Conservation (phyloP, 768 basidiomycete species). For the Crucibulum laeve region DNA sequence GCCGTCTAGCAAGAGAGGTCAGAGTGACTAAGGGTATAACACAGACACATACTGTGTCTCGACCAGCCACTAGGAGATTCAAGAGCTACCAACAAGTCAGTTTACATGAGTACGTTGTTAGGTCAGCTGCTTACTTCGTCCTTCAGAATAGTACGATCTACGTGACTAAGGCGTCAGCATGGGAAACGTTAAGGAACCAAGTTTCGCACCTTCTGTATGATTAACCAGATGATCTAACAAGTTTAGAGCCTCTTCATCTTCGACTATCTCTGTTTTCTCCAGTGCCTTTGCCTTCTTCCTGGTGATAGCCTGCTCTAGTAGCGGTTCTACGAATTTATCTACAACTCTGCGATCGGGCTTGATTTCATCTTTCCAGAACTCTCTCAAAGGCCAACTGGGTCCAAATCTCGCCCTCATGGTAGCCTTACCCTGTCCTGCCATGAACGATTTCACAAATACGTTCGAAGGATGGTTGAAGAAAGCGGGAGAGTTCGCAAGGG, state of each 20-base stretch:
- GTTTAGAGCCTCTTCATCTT: conserved; percentile 30
- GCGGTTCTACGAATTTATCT: conserved; percentile 11
- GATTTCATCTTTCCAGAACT: conserved; percentile 12
- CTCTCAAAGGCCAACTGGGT: conserved; percentile 32
- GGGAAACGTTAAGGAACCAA: not conserved
- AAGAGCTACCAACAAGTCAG: conserved; percentile 18
- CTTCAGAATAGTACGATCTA: conserved; percentile 30
- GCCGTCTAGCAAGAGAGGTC: conserved; percentile 24
- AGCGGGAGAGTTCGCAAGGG: conserved; percentile 13
- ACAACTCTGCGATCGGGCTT: conserved; percentile 5
- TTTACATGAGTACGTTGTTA: not conserved
- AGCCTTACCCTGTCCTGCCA: conserved; percentile 1
- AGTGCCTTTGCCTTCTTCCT: conserved; percentile 5
- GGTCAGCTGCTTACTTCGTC: conserved; percentile 23
- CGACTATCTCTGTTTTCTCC: conserved; percentile 17
- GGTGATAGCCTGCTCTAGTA: conserved; percentile 9
- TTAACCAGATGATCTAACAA: conserved; percentile 47
- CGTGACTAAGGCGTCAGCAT: not conserved
- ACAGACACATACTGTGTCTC: conserved; percentile 41
- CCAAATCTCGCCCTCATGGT: conserved; percentile 6
- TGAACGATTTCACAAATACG: conserved; percentile 9
- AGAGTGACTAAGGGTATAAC: not conserved
- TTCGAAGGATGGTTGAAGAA: conserved; percentile 10
- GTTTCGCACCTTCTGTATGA: conserved; percentile 41
- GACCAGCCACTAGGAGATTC: conserved; percentile 55